Conservation (phyloP, 2,329 filamentous ascomycete genomes). For the Colletotrichum sp. region DNA sequence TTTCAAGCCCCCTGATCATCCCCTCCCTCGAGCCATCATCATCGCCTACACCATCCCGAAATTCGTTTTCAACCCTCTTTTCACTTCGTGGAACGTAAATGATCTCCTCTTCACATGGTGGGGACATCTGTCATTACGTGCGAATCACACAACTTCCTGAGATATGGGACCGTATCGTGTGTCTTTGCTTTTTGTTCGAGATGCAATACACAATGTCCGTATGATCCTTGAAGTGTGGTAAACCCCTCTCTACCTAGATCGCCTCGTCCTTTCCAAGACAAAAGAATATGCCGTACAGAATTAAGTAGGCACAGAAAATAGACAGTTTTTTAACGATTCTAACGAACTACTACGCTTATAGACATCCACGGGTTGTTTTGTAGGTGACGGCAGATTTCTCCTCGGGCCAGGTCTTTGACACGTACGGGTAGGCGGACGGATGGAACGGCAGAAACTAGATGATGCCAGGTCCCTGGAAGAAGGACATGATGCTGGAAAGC, state of each 20-base stretch:
- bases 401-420: neutral
- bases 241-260: too few relatives aligned
- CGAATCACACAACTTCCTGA: too few relatives aligned
- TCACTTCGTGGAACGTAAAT: neutral
- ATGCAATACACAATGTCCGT: neutral
- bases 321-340: too few relatives aligned
- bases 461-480: neutral
- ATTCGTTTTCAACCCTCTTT: neutral
- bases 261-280: too few relatives aligned
- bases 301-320: too few relatives aligned
- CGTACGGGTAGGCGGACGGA: neutral
- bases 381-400: fast-evolving
- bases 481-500: neutral
- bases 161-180: too few relatives aligned
- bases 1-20: neutral
- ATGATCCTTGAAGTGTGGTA: too few relatives aligned
- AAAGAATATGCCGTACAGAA: too few relatives aligned
- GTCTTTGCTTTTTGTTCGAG: neutral
- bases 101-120: neutral
- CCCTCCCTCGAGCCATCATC: neutral
- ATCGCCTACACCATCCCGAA: neutral
- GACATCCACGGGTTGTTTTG: fast-evolving
- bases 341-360: too few relatives aligned
- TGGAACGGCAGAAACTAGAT: neutral
- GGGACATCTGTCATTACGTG: too few relatives aligned